Conservation (phyloP, 768 basidiomycete species). For the Mycena indigotica region DNA sequence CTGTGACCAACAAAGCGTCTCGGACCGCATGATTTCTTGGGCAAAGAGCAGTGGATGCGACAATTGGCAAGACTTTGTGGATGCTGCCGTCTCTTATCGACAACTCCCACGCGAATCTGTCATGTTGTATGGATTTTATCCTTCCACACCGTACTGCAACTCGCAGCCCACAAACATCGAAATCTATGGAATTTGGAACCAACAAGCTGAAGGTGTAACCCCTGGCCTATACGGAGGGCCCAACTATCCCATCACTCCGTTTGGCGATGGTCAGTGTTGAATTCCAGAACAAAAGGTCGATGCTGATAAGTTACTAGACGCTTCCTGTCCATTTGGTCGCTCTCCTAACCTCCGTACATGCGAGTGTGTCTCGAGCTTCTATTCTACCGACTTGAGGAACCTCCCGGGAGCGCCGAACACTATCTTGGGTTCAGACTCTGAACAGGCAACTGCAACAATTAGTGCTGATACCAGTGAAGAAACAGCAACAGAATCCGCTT, state of each 20-base stretch:
- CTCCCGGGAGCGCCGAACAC: not conserved
- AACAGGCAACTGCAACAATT: slow-evolving; percentile 14
- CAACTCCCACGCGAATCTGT: slow-evolving; percentile 45
- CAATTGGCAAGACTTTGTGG: slow-evolving; percentile 43
- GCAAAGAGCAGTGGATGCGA: slow-evolving; percentile 45
- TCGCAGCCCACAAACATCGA: slow-evolving; percentile 43
- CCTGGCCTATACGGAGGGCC: slow-evolving; percentile 47
- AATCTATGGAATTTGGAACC: slow-evolving; percentile 42
- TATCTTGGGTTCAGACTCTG: not conserved
- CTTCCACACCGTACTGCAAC: slow-evolving; percentile 50
- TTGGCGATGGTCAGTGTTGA: slow-evolving; percentile 45
- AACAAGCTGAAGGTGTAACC: slow-evolving; percentile 44
- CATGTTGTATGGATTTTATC: slow-evolving; percentile 44
- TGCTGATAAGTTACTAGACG: not conserved
- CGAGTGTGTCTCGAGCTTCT: slow-evolving; percentile 33
- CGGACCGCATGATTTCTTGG: slow-evolving; percentile 54
- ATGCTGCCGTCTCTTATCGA: slow-evolving; percentile 46
- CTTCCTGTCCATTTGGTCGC: slow-evolving; percentile 47
- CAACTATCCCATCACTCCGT: slow-evolving; percentile 41
- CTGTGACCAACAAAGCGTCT: slow-evolving; percentile 52
- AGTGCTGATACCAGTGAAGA: slow-evolving; percentile 2
- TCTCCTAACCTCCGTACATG: slow-evolving; percentile 44
- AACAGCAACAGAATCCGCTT: slow-evolving; percentile 1
- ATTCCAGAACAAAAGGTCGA: too few species aligned
- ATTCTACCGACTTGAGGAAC: slow-evolving; percentile 11